Evolutionary conservation across 78 protist species (phyloP).

Genomic region (Trichosphaerium sp.): DNA sequence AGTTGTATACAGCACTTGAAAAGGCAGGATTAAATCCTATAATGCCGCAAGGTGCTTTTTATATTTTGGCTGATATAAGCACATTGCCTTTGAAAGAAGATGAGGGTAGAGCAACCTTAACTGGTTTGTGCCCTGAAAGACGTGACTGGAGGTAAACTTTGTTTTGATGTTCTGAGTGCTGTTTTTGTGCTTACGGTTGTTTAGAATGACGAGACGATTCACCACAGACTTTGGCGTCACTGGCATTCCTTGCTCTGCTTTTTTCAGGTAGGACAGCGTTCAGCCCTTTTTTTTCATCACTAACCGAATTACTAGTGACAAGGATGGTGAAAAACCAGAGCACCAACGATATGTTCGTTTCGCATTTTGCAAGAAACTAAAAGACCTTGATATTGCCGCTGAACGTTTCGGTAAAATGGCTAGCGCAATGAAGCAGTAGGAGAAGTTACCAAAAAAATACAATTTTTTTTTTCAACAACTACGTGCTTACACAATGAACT

Average conservation of each 20-base stretch:
- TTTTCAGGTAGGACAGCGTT: conserved; percentile 42
- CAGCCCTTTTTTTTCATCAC: no score
- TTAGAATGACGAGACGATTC: conserved; percentile 57
- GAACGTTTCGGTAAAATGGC: no score
- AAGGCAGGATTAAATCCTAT: conserved; percentile 29
- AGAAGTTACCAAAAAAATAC: no score
- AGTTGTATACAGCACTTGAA: not conserved
- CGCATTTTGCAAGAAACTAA: no score
- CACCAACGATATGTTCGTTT: no score
- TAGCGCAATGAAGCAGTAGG: no score
- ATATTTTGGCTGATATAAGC: conserved; percentile 23
- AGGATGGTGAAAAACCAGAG: no score
- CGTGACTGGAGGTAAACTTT: conserved; percentile 3
- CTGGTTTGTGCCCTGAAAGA: conserved; percentile 12
- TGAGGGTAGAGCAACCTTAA: conserved; percentile 5
- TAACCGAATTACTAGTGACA: no score
- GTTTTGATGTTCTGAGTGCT: conserved; percentile 27
- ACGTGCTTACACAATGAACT: no score
- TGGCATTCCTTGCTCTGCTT: conserved; percentile 63
- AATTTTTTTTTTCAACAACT: no score
- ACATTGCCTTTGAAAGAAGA: not conserved
- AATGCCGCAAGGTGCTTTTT: conserved; percentile 52
- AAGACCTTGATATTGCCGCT: no score
- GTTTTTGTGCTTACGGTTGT: conserved; percentile 18
- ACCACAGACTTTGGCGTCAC: conserved; percentile 61